Evolutionary conservation across 139 green algal genomes (phyloP).

Genomic region (Parachlorella kessleri): DNA sequence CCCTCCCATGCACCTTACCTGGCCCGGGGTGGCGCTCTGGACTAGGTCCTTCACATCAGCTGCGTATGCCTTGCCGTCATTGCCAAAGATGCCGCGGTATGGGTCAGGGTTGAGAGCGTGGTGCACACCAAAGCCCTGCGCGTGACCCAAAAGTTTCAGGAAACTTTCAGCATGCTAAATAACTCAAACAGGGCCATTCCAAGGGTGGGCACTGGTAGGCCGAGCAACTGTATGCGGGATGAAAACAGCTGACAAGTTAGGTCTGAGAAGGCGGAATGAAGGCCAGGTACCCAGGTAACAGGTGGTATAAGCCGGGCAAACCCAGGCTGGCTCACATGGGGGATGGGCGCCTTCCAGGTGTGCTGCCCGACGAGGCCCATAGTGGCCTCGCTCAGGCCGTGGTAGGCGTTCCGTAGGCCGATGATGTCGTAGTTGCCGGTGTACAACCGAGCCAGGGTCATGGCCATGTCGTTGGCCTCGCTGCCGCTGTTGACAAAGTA

Average conservation of each 20-base stretch:
- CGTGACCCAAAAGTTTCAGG: no score
- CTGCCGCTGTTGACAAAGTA: constrained; percentile 83
- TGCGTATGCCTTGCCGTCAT: constrained; percentile 80
- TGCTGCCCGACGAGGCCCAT: constrained; percentile 89
- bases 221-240: no score
- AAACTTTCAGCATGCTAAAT: no score
- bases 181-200: no score
- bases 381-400: constrained; percentile 85
- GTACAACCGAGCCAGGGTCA: constrained; percentile 71
- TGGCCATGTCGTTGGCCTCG: constrained; percentile 91
- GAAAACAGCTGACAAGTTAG: no score
- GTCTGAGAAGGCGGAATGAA: no score
- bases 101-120: constrained; percentile 93
- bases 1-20: constrained; percentile 32
- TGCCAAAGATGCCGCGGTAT: constrained; percentile 89
- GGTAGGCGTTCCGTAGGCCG: constrained; percentile 92
- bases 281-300: no score
- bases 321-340: constrained; percentile 47
- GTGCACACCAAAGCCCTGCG: constrained; percentile 85
- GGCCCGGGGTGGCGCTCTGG: constrained; percentile 52
- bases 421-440: constrained; percentile 89
- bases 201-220: no score
- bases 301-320: no score
- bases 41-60: constrained; percentile 75
- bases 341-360: constrained; percentile 94